Conservation (phyloP, 805 yeast species). For the Saccharomyces paradoxus region DNA sequence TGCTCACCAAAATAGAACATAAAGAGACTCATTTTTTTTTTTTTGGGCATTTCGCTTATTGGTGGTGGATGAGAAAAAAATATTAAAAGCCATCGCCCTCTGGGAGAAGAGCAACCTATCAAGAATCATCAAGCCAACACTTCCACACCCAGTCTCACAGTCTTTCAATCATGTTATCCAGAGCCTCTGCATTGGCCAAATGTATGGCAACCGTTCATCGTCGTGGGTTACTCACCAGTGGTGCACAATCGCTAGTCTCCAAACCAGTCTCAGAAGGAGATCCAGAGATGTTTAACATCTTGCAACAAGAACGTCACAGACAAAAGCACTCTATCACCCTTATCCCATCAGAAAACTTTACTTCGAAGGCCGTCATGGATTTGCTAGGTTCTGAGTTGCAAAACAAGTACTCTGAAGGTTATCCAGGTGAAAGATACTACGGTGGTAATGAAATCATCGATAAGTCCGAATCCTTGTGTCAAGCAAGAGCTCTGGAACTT, state of each 20-base stretch:
- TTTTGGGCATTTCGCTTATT: not conserved
- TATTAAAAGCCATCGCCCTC: not conserved
- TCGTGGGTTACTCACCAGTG: not conserved
- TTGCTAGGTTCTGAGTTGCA: slow-evolving; percentile 93
- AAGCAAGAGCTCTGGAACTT: slow-evolving; percentile 81
- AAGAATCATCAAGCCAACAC: not conserved
- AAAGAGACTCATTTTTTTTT: not conserved
- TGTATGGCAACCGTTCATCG: not conserved
- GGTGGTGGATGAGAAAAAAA: not conserved
- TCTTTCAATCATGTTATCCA: not conserved
- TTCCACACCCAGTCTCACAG: not conserved
- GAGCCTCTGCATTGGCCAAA: not conserved
- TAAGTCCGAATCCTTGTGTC: slow-evolving; percentile 82
- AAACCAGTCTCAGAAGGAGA: slow-evolving; percentile 62
- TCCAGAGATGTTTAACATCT: slow-evolving; percentile 76
- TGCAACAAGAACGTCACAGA: slow-evolving; percentile 69
- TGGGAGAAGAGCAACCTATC: not conserved
- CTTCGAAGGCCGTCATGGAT: slow-evolving; percentile 91
- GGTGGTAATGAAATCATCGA: slow-evolving; percentile 97
- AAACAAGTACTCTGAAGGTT: slow-evolving; percentile 96
- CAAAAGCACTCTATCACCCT: slow-evolving; percentile 87
- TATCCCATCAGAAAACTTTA: slow-evolving; percentile 94
- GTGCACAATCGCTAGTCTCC: slow-evolving; percentile 39
- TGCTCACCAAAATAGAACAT: not conserved
- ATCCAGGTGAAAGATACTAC: slow-evolving; percentile 95